These are phyloP conservation scores for Vitis hybrid DNA, from an alignment of 177 flowering plant genomes.

Conservation along the genomic window DNA sequence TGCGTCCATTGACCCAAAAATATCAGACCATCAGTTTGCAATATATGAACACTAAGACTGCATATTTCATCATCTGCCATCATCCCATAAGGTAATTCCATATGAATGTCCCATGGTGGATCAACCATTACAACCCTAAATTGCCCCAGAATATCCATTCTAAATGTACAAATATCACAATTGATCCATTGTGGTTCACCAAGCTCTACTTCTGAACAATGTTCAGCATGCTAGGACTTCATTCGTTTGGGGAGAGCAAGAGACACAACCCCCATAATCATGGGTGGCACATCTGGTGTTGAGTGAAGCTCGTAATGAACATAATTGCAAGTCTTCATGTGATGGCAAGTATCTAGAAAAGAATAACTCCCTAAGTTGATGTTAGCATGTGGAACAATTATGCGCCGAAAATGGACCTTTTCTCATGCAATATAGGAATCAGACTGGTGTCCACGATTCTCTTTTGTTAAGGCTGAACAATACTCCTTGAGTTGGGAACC, in stretches of 20 bases:
- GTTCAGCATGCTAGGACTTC: conserved; percentile 85
- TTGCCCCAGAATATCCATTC: conserved; percentile 94
- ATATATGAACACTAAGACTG: conserved; percentile 86
- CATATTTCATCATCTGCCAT: conserved; percentile 99
- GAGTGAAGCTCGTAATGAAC: conserved; percentile 96
- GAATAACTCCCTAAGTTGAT: conserved; percentile 93
- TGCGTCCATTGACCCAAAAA: conserved; percentile 99
- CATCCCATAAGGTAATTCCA: conserved; percentile 98
- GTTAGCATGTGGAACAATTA: conserved; percentile 92
- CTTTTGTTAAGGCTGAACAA: conserved; percentile 85
- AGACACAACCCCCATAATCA: conserved; percentile 56
- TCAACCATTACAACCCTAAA: conserved; percentile 99
- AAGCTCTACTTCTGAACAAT: conserved; percentile 96
- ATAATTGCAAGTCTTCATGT: conserved; percentile 99
- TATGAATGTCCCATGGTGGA: conserved; percentile 99
- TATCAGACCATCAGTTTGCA: conserved; percentile 95
- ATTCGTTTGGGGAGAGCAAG: conserved; percentile 58
- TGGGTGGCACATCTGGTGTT: conserved; percentile 67
- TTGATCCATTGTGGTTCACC: conserved; percentile 97
- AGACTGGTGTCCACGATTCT: conserved; percentile 82
- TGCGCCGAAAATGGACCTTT: conserved; percentile 96
- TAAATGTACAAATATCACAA: conserved; percentile 83
- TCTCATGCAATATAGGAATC: conserved; percentile 82
- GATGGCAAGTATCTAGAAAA: conserved; percentile 95
- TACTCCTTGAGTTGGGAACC: conserved; percentile 93